A percentile compares a stretch with the other conserved stretches of the same genome.
phyloP scores from a whole-genome alignment of 495 filamentous ascomycete species.

The Penicillium bovifimosum region DNA sequence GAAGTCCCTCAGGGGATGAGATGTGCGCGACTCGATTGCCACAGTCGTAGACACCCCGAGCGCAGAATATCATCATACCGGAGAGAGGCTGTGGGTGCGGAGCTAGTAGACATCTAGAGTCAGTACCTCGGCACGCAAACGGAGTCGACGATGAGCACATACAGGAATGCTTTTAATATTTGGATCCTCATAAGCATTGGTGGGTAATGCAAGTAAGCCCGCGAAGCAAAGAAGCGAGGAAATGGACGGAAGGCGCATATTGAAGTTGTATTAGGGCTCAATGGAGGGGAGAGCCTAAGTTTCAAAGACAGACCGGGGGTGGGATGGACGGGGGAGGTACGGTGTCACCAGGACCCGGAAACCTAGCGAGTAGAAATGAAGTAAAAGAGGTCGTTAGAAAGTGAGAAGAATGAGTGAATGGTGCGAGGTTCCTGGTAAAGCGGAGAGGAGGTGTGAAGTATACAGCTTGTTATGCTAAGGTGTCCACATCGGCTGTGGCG shows the following conservation, averaged over 20 bases:
- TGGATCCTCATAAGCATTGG: conserved; percentile 31
- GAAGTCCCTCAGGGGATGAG: neutral
- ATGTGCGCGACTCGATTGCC: neutral
- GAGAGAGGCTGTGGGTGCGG: conserved; percentile 65
- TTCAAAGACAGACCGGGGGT: conserved; percentile 27
- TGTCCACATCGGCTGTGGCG: conserved; percentile 36
- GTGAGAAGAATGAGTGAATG: conserved; percentile 17
- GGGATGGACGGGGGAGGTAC: conserved; percentile 9
- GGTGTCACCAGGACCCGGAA: conserved; percentile 31
- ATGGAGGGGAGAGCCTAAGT: conserved; percentile 10
- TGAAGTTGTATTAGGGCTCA: conserved; percentile 21
- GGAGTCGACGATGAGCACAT: conserved; percentile 15
- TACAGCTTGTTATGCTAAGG: conserved; percentile 19
- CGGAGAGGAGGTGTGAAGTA: conserved; percentile 14
- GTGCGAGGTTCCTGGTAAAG: conserved; percentile 8
- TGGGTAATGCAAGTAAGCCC: conserved; percentile 30
- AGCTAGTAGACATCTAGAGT: conserved; percentile 44
- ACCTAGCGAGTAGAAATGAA: conserved; percentile 13
- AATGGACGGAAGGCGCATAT: conserved; percentile 38
- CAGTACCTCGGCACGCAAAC: conserved; percentile 16
- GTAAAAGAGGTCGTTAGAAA: conserved; percentile 7
- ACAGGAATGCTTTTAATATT: conserved; percentile 56
- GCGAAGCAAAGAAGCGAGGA: conserved; percentile 37
- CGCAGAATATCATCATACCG: conserved; percentile 34
- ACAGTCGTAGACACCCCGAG: neutral